Percentiles rank a stretch among this genome's conserved stretches.
Conservation (phyloP, 2,329 filamentous ascomycete species). For the Exophiala lecanii-corni region DNA sequence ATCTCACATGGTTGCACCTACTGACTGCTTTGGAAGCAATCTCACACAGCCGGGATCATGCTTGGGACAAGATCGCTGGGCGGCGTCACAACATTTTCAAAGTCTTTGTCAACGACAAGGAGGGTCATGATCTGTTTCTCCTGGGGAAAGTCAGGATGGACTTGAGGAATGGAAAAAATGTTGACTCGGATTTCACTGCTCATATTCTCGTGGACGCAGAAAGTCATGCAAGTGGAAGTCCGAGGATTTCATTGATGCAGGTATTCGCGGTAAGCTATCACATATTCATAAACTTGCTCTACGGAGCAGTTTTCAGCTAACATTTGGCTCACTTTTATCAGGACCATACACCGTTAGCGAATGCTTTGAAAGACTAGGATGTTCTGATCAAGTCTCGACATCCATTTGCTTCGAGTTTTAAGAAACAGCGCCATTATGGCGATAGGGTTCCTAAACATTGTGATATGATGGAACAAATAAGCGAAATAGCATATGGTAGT, state of each 20-base stretch:
- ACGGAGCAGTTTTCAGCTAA: too few relatives aligned
- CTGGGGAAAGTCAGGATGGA: constrained; percentile 2
- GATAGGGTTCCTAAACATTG: too few relatives aligned
- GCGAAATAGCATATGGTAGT: too few relatives aligned
- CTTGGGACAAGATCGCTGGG: neutral
- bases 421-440: too few relatives aligned
- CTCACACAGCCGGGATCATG: constrained; percentile 3
- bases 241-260: constrained; percentile 4
- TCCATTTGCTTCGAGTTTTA: too few relatives aligned
- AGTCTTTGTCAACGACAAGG: constrained; percentile 8
- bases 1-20: too few relatives aligned
- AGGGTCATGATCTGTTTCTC: constrained; percentile 4
- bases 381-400: too few relatives aligned
- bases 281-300: too few relatives aligned
- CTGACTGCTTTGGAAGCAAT: constrained; percentile 1
- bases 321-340: too few relatives aligned
- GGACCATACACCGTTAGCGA: too few relatives aligned
- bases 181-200: neutral
- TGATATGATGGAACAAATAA: too few relatives aligned
- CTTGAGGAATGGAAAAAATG: constrained; percentile 1
- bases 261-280: constrained; percentile 9
- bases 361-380: too few relatives aligned
- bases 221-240: neutral
- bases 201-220: constrained; percentile 1
- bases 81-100: constrained; percentile 1